Evolutionary conservation across 495 filamentous ascomycete genomes (phyloP).

Genomic region (Elasticomyces elasticus): DNA sequence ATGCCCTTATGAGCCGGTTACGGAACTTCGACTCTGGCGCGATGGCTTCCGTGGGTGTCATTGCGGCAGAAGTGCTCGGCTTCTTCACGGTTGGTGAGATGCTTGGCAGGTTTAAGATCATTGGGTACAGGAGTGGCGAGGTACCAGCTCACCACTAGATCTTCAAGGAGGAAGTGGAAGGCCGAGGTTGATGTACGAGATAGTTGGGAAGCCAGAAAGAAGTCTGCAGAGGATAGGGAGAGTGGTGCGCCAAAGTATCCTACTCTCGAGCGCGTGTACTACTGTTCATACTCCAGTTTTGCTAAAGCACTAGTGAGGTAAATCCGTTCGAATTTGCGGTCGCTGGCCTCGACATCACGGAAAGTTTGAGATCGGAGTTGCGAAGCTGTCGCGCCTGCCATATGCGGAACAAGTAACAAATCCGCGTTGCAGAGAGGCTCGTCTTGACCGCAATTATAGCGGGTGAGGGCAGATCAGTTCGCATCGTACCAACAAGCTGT

Average conservation of each 20-base stretch:
- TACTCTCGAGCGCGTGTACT: slow-evolving; percentile 9
- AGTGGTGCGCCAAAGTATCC: background rate
- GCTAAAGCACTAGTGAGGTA: too few relatives aligned
- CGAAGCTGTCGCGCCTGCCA: too few relatives aligned
- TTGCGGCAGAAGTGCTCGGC: slow-evolving; percentile 76
- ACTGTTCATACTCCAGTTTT: slow-evolving; percentile 9
- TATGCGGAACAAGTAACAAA: too few relatives aligned
- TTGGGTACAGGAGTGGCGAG: slow-evolving; percentile 57
- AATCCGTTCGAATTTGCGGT: too few relatives aligned
- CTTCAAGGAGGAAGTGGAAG: background rate
- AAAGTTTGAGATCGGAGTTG: too few relatives aligned
- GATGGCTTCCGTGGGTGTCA: slow-evolving; percentile 58
- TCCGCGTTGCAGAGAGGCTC: too few relatives aligned
- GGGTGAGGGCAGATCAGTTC: too few relatives aligned
- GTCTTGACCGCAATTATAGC: too few relatives aligned
- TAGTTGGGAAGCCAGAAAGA: too few relatives aligned
- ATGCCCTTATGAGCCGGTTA: slow-evolving; percentile 48
- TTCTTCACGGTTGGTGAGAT: slow-evolving; percentile 99
- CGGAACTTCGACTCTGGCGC: slow-evolving; percentile 62
- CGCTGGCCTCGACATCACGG: too few relatives aligned
- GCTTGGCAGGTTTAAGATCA: slow-evolving; percentile 82
- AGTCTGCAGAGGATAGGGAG: background rate
- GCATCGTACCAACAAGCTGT: too few relatives aligned
- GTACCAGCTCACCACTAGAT: slow-evolving; percentile 19
- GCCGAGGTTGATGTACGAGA: too few relatives aligned